Percentiles rank a stretch among this genome's conserved stretches.
phyloP scores from a whole-genome alignment of 192 early-diverging fungal species.

The Thoreauomyces humboldtii region DNA sequence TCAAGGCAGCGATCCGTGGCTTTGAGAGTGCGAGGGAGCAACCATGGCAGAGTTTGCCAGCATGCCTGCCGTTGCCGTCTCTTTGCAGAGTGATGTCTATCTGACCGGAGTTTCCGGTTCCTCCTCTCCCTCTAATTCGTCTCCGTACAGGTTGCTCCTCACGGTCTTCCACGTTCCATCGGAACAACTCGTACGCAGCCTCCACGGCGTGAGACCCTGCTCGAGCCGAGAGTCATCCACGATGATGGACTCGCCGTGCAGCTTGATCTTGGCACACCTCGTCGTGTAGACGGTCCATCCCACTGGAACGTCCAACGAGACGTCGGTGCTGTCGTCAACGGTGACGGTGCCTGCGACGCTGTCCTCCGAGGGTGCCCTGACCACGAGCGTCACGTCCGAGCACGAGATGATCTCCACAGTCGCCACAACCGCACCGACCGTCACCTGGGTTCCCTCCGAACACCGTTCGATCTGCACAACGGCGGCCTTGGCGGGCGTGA shows the following conservation, averaged over 20 bases:
- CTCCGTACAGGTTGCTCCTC: not conserved
- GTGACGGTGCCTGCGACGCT: not conserved
- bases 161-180: not conserved
- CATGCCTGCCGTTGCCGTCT: no score
- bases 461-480: conserved; percentile 2
- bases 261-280: not conserved
- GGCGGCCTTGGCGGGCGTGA: not conserved
- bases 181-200: not conserved
- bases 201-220: not conserved
- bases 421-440: not conserved
- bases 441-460: not conserved
- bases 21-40: no score
- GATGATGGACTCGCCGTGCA: not conserved
- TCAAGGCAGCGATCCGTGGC: no score
- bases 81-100: no score
- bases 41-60: no score
- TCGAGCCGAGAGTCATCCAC: not conserved
- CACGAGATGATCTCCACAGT: conserved; percentile 5
- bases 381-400: not conserved
- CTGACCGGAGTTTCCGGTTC: no score
- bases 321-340: not conserved
- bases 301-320: not conserved
- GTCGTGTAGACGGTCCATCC: not conserved
- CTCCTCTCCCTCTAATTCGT: not conserved
- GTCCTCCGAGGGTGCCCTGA: not conserved